Percentiles rank a stretch among this genome's conserved stretches.
These are phyloP conservation scores for Sordariomycetes sp. DNA, from an alignment of 2,329 filamentous ascomycete species.

Conservation along the genomic window DNA sequence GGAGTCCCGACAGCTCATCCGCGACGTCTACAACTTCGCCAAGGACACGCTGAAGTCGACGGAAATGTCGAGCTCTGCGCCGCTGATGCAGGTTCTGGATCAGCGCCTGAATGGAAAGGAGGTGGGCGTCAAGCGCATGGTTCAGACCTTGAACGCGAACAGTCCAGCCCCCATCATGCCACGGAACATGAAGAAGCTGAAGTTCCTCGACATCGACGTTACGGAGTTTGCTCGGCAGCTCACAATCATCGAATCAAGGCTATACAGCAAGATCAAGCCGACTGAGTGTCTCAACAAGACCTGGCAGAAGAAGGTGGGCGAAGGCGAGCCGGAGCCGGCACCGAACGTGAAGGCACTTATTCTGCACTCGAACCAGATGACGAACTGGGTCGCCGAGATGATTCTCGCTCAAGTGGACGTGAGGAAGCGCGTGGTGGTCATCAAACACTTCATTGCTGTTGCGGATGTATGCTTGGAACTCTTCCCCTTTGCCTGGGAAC, in stretches of 20 bases:
- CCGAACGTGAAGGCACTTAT: slow-evolving; percentile 94
- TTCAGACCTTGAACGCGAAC: slow-evolving; percentile 74
- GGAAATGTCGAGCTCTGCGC: slow-evolving; percentile 79
- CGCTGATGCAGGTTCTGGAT: slow-evolving; percentile 77
- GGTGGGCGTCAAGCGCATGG: slow-evolving; percentile 70
- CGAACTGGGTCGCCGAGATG: slow-evolving; percentile 99
- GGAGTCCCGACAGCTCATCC: slow-evolving; percentile 72
- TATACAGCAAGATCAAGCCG: slow-evolving; percentile 93
- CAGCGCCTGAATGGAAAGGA: slow-evolving; percentile 84
- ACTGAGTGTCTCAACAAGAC: slow-evolving; percentile 97
- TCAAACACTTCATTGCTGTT: slow-evolving; percentile 95
- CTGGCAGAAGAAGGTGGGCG: slow-evolving; percentile 89
- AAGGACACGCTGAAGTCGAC: slow-evolving; percentile 87
- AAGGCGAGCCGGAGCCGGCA: slow-evolving; percentile 74
- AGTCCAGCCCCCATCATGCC: slow-evolving; percentile 85
- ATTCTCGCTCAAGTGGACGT: slow-evolving; percentile 90
- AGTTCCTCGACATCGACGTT: slow-evolving; percentile 93
- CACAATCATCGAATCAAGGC: slow-evolving; percentile 88
- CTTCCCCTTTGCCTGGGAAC: not conserved
- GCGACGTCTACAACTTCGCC: slow-evolving; percentile 82
- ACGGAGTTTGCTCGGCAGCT: slow-evolving; percentile 95
- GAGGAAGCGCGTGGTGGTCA: slow-evolving; percentile 91
- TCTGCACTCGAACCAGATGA: slow-evolving; percentile 95
- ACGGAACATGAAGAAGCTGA: slow-evolving; percentile 99
- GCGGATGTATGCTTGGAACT: slow-evolving; percentile 62